Evolutionary conservation across 345 rosid species (phyloP), one percentile per base, ranked within the genome.

Genomic region (Syzygium jambos): DNA sequence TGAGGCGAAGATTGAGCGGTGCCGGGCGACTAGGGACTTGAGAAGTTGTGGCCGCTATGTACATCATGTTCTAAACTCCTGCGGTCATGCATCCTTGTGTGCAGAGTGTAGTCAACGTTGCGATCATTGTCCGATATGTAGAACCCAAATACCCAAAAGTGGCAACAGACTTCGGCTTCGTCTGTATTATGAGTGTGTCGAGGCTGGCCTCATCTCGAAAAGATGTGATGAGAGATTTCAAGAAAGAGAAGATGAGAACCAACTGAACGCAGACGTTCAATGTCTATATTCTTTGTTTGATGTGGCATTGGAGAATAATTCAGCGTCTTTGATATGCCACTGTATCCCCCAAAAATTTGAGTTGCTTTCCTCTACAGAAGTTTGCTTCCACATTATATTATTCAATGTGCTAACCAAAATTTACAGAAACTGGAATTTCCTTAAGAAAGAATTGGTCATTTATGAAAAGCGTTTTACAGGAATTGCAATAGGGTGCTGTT

Each of bases 11-110:
- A 90, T 93, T 78, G 99, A 98, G 92, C 91, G 87, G 4, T 98
- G 99, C 82, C 92, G 99, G 54, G 99, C 99, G n/a, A 91, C 98
- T 86, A 96, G 99, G 88, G 98, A 98, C 92, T 91, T 96, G 92
- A 90, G 97, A 85, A 95, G 98, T 88, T 96, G 99, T 61, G 99
- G 96, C 51, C 93, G 96, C 59, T 92, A 89, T 87, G 99, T 96
- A 29, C 93, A 93, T 84, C 87, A 93, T 91, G 94, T 92, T 29
- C 89, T 98, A 87, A 93, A 85, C 88, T 91, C 98, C 6, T 98
- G 99, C 83, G 94, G 98, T 56, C 99, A 98, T 93, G 98, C 99
- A 23, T 98, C 98, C 25, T 90, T 98, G 89, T 96, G 99, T 91
- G 88, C 88, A 8, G 99, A 96, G 94, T 98, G 99, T 89, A 91